Evolutionary conservation across 1,139 yeast species (phyloP), one percentile per base, ranked within the genome.

Genomic region (Geotrichum histeridarum): DNA sequence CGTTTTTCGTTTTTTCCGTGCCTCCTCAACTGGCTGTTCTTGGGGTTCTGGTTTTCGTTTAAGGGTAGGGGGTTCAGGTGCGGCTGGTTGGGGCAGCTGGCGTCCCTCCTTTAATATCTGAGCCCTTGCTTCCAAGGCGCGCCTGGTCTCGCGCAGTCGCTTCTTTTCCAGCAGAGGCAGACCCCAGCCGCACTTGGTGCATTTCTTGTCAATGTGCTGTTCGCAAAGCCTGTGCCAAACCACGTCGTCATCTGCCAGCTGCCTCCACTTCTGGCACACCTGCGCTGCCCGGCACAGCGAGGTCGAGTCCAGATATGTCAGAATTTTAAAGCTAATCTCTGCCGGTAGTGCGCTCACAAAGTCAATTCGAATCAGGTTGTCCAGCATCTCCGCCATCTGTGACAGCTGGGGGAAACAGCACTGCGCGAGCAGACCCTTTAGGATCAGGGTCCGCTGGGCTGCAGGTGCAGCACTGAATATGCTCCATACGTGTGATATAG

Each of bases 121-220:
- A 8, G 39, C 39, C 7, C 73, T 63, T 45, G 57, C 53, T 55
- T 65, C 65, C 37, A 70, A 65, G 14, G 64, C 69, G 39, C 60
- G 61, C 54, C 64, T 67, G 33, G 67, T 60, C 48, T 67, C 67
- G 18, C 71, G 63, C 15, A 73, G 63, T 22, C 73, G 65, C 57
- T 69, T 65, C 57, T 72, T 67, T 58, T 74, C 77, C 81, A 93
- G 80, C 58, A 93, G 73, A 1, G 99, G 99, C 62, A 93, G 76
- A 4, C 99, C 99, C 99, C 99, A 93, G 11, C 99, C 99, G 74
- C 99, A 93, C 67, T 88, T 89, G 46, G 97, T 96, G 71, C 99
- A 93, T 69, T 93, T 93, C 57, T 95, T 77, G 70, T 93, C 99
- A 56, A 93, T 93, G 68, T 93, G 99, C 70, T 93, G 99, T 69